Conservation (phyloP, 306 rosid genomes). For the Begonia masoniana region DNA sequence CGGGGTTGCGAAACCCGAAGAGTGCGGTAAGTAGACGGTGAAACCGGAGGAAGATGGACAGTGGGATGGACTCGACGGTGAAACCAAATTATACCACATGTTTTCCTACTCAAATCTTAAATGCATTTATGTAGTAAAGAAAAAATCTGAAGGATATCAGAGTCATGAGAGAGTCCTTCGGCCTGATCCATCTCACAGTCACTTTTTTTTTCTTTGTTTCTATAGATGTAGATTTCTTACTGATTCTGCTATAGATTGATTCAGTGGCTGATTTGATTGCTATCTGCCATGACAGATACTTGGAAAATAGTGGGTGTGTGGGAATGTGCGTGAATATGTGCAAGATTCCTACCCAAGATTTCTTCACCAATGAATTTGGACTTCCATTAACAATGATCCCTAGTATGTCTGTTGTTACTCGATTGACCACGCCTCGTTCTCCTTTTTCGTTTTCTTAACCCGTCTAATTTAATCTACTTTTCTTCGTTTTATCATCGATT, state of each 20-base stretch:
- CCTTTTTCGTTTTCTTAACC: background rate
- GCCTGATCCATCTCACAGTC: too few species aligned
- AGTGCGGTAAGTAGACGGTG: too few species aligned
- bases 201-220: too few species aligned
- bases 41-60: too few species aligned
- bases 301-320: conserved; percentile 92
- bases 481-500: conserved; percentile 2
- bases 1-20: too few species aligned
- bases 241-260: background rate
- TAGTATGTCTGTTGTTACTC: conserved; percentile 27
- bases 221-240: background rate
- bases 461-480: background rate
- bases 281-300: conserved; percentile 35
- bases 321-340: conserved; percentile 98
- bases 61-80: too few species aligned
- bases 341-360: conserved; percentile 96
- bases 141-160: too few species aligned
- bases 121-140: too few species aligned
- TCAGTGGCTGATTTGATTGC: background rate
- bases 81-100: too few species aligned
- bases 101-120: too few species aligned
- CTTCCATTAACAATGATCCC: conserved; percentile 96
- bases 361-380: conserved; percentile 90
- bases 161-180: too few species aligned
- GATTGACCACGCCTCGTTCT: background rate